Evolutionary conservation across 2,329 filamentous ascomycete species (phyloP), one percentile per base, ranked within the genome.

Genomic region (Trichoderma sp.): DNA sequence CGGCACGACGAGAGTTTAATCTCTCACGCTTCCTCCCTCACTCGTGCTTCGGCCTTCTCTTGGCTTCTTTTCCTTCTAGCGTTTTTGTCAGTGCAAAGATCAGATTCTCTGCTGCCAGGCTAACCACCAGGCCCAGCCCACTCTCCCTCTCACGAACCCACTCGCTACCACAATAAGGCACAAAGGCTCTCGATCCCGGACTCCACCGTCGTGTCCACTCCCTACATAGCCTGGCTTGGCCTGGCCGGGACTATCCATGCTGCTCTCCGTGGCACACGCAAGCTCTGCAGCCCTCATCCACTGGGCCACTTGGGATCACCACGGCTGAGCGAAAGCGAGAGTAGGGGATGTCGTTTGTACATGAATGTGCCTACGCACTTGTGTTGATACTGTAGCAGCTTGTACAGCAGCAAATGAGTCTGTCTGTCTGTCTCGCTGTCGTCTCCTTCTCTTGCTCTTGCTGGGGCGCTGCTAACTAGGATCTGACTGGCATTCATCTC

Each of bases 261-360:
- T 49, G 29, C 43, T 60, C n/a, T 59, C 64, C 58, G 27, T 63
- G 52, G 62, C 62, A 66, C 63, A 66, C 53, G 63, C 63, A 57
- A 63, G 31, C 59, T 52, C 27, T 52, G 43, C 57, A 62, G 59
- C 49, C 59, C 52, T 65, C 62, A 19, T 33, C 52, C 49, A 55
- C 52, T 21, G 62, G 49, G 52, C 62, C 52, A 57, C 52, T 21
- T 27, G 29, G 62, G 52, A 66, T 66, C 62, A 56, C 62, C 52
- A 56, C 40, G 10, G 31, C 31, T 33, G 31, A 3, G 4, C 52
- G n/a, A 35, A 14, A 56, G 14, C 33, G n/a, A 35, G 19, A 40
- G 31, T 31, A 62, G 59, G 59, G 59, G 43, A 29, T 27, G 16
- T 29, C 21, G 24, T 40, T n/a, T 11, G 29, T 10, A n/a, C 24